phyloP scores from a whole-genome alignment of 208 protist genomes.

The Trypanosoma avium region DNA sequence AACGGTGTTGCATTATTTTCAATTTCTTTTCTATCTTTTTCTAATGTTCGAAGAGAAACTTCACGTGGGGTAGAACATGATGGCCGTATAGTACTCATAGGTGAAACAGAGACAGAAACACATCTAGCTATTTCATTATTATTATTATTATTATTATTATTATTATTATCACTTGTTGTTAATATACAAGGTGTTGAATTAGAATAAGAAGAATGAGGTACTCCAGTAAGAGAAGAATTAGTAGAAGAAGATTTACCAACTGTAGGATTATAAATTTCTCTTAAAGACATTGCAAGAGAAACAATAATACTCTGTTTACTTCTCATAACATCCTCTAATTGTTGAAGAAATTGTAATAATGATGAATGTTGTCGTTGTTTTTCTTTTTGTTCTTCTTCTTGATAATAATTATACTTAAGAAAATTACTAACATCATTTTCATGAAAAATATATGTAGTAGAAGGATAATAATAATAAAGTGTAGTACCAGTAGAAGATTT shows the following conservation, averaged over 20 bases:
- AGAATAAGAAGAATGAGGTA: background rate
- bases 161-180: background rate
- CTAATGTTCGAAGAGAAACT: background rate
- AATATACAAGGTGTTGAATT: background rate
- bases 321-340: conserved; percentile 26
- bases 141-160: background rate
- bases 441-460: background rate
- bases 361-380: background rate
- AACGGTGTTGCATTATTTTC: no score
- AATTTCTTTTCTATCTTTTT: background rate
- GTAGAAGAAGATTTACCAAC: no score
- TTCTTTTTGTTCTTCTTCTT: background rate
- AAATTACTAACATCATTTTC: background rate
- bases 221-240: background rate
- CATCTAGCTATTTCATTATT: background rate
- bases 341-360: conserved; percentile 14
- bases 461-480: background rate
- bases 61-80: conserved; percentile 9
- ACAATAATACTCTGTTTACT: conserved; percentile 26
- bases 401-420: background rate
- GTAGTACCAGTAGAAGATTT: background rate
- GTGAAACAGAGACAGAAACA: conserved; percentile 24
- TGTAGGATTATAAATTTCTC: conserved; percentile 14
- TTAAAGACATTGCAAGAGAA: conserved; percentile 16
- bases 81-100: conserved; percentile 3